Base-by-base conservation (phyloP, 352 stramenopile genomes). In the Pythium guiyangense region DNA sequence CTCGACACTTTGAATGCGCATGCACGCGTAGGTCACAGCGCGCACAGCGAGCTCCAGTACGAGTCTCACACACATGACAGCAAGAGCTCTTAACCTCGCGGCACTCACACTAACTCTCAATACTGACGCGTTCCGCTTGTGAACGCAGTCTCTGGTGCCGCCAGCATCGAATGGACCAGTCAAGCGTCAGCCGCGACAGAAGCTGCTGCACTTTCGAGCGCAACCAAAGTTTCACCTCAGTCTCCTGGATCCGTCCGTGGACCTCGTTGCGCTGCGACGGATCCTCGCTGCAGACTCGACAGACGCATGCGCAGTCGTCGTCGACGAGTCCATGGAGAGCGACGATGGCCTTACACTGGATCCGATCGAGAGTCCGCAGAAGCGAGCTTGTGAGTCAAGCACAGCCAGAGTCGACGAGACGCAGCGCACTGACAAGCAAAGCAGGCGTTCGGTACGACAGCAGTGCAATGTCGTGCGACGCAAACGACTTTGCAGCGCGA, bases 141-240 rank as follows among this genome's bases (percentile, higher is more conserved):
- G 37, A 43, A 43, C 14, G 14, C 37, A 43, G 37, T 4, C 37
- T 2, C 37, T 20, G 2, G 14, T 43, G 37, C 37, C n/a, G 12
- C 37, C 27, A 27, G 34, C 31, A 9, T 35, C 31, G 31, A 35
- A 35, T 15, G 12, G 17, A 39, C 12, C 17, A 53, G 48, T 11
- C 5, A 54, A 18, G 18, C 27, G 6, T 39, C n/a, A 40, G 26
- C 49, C 42, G 27, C 49, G 11, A 42, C 27, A 54, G 22, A 54
- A 54, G 29, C 49, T 54, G n/a, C 27, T 54, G n/a, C n/a, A 43
- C 29, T 37, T 54, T 25, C 44, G 34, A 54, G 27, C 26, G n/a
- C 49, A 34, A 6, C 27, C 49, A 20, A 39, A 34, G 29, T 54
- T 54, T 17, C 34, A 20, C 27, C 22, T 18, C 11, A 54, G 49